phyloP scores from a whole-genome alignment of 2,329 filamentous ascomycete genomes.

The Aspergillus tanneri region DNA sequence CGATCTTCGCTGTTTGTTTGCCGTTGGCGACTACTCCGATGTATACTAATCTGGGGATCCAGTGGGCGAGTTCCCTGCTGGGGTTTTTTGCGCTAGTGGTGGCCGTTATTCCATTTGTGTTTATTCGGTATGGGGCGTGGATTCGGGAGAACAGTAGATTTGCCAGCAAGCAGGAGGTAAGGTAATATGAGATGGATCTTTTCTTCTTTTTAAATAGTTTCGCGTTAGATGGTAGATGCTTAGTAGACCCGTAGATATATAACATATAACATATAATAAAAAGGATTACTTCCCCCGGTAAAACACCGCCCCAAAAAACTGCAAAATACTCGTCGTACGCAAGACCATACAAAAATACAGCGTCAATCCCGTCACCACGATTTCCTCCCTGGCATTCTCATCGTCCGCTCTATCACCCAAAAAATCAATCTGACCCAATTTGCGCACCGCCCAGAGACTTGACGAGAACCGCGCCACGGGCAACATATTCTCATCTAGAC shows the following conservation, averaged over 20 bases:
- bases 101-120: conserved; percentile 21
- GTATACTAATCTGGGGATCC: conserved; percentile 43
- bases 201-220: neutral
- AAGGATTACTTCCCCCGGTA: too few species aligned
- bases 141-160: conserved; percentile 13
- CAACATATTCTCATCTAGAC: conserved; percentile 27
- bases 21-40: conserved; percentile 53
- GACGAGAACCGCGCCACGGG: conserved; percentile 30
- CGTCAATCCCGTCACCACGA: conserved; percentile 31
- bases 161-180: neutral
- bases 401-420: conserved; percentile 19
- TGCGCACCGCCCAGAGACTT: conserved; percentile 26
- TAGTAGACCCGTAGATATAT: neutral
- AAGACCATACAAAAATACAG: conserved; percentile 29
- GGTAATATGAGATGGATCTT: neutral
- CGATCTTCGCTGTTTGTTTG: conserved; percentile 55
- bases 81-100: conserved; percentile 19
- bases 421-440: conserved; percentile 30
- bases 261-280: neutral
- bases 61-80: conserved; percentile 40
- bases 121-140: conserved; percentile 21
- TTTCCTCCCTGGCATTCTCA: conserved; percentile 27
- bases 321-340: conserved; percentile 24
- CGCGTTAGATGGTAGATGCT: neutral
- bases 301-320: conserved; percentile 27